Base-by-base conservation (phyloP, 306 rosid species). In the Styphnolobium japonicum region DNA sequence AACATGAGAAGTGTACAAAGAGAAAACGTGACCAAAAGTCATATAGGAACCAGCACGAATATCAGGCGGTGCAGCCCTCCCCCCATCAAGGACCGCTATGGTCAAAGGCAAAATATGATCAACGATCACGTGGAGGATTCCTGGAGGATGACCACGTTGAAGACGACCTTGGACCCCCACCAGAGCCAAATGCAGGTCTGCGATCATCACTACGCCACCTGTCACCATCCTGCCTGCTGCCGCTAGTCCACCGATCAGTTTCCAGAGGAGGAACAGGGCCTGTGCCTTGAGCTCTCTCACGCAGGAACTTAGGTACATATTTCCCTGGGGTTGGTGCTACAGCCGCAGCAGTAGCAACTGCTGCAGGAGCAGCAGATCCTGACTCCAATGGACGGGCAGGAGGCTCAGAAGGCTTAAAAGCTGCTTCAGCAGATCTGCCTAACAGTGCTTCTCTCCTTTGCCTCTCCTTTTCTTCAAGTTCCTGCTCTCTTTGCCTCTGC, bases 191-290 rank as follows among this genome's bases (percentile, higher is more conserved):
- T 0, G 85, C 49, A 1, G 90, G 29, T 75, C 64, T 88, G 1
- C 92, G 88, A 14, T 90, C 95, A 27, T 89, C 97, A 51, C 52
- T 49, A 42, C 97, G 93, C 99, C 99, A 95, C 83, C 85, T 89
- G 55, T 91, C 91, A 69, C 87, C 81, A 29, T 85, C 89, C 0
- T 15, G 86, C 84, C 74, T 51, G 70, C 84, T 72, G 79, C 79
- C 65, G 78, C 16, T 64, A 16, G 25, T 83, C 97, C 97, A 85
- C n/a, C 94, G 90, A 34, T 91, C 91, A 21, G 92, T 64, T 70
- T 90, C 96, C 2, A 90, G 66, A 11, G 95, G 81, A 56, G 92
- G 80, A 37, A 81, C 82, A 70, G 82, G 83, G 1, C 33, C 80
- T 11, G 92, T 0, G 7, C 71, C 9, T 67, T 90, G 97, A 27